Evolutionary conservation across 2,329 filamentous ascomycete genomes (phyloP).

Genomic region (Atkinsonella hypoxylon): DNA sequence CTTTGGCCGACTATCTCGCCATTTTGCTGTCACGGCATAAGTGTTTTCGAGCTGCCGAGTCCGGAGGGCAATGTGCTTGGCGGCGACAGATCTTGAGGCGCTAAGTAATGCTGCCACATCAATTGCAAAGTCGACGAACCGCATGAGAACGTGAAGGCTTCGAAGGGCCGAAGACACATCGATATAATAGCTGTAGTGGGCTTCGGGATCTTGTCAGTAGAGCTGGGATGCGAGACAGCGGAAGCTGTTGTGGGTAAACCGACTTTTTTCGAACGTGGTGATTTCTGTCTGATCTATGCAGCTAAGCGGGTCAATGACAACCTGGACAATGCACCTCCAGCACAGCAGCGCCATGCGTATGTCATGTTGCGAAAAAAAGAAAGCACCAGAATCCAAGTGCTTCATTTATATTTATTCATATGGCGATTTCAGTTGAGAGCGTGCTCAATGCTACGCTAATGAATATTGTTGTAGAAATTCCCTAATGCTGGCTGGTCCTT

Average conservation of each 20-base stretch:
- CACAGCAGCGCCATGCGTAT: neutral
- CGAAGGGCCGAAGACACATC: constrained; percentile 13
- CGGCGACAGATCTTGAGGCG: constrained; percentile 56
- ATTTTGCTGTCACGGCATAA: constrained; percentile 28
- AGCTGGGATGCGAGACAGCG: neutral
- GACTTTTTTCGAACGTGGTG: neutral
- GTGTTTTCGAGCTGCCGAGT: constrained; percentile 39
- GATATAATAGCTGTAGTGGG: constrained; percentile 6
- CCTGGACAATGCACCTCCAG: neutral
- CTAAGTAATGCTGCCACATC: constrained; percentile 60
- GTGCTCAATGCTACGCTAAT: too few species aligned
- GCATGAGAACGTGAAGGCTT: constrained; percentile 30
- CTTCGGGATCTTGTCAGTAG: neutral
- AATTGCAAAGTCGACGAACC: constrained; percentile 51
- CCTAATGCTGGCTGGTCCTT: too few species aligned
- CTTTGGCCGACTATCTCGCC: constrained; percentile 14
- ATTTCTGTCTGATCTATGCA: neutral
- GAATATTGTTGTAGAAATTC: too few species aligned
- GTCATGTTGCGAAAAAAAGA: neutral
- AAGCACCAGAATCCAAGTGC: neutral
- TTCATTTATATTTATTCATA: neutral
- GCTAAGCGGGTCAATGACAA: constrained; percentile 1
- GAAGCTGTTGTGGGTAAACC: too few species aligned
- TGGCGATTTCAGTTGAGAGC: neutral
- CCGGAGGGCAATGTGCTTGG: constrained; percentile 48